phyloP scores from a whole-genome alignment of 441 rosid genomes.

The Erodium texanum region DNA sequence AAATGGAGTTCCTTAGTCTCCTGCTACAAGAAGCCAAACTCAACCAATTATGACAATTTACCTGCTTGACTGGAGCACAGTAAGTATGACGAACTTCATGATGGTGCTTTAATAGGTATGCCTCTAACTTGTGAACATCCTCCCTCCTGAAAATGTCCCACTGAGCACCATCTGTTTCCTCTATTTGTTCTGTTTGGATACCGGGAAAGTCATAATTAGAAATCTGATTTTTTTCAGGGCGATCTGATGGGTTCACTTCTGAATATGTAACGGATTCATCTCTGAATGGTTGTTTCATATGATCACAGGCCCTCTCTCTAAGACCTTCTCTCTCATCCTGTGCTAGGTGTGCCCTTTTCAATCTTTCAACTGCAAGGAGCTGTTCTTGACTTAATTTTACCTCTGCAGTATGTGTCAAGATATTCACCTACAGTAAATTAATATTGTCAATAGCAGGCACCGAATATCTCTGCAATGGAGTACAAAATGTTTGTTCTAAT shows the following conservation, averaged over 20 bases:
- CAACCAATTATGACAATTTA: conserved; percentile 12
- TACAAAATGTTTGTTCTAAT: too few species aligned
- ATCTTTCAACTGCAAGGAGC: conserved; percentile 29
- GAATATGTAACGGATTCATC: background rate
- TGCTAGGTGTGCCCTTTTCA: conserved; percentile 50
- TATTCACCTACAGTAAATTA: conserved; percentile 50
- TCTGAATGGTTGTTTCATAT: background rate
- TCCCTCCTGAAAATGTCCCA: conserved; percentile 94
- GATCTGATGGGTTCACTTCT: background rate
- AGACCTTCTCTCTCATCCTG: conserved; percentile 51
- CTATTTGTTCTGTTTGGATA: conserved; percentile 1
- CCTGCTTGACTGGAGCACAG: conserved; percentile 59
- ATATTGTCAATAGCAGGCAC: background rate
- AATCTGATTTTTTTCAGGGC: background rate
- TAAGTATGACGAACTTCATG: conserved; percentile 68
- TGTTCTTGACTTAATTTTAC: conserved; percentile 42
- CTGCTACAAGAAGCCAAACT: background rate
- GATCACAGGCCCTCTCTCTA: conserved; percentile 6
- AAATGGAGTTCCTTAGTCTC: background rate
- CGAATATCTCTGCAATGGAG: background rate
- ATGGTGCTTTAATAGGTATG: conserved; percentile 55
- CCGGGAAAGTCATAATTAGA: background rate
- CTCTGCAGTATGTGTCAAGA: conserved; percentile 69
- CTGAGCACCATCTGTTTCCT: conserved; percentile 37
- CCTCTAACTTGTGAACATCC: conserved; percentile 68